Percentiles rank a stretch among this genome's conserved stretches.
Evolutionary conservation across 768 basidiomycete genomes (phyloP).

Genomic region (Amanita thiersii): DNA sequence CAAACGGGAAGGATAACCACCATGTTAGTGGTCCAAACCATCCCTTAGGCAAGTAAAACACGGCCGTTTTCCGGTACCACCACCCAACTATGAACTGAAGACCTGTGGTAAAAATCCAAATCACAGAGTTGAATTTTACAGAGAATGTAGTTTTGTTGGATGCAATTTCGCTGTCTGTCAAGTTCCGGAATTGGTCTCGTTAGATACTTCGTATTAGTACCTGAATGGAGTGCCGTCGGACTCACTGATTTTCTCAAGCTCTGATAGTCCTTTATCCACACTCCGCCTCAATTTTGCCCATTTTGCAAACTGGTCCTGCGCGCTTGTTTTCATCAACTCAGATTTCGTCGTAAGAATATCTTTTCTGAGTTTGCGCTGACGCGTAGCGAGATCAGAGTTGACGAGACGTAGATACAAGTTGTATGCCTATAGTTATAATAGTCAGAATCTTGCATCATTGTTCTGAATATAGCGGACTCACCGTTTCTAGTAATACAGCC

Average conservation of each 20-base stretch:
- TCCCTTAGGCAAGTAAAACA: constrained; percentile 86
- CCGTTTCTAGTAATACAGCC: constrained; percentile 72
- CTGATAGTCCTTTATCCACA: constrained; percentile 86
- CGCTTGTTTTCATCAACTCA: constrained; percentile 83
- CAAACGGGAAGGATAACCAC: constrained; percentile 87
- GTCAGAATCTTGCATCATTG: neutral
- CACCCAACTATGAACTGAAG: constrained; percentile 78
- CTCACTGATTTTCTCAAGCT: constrained; percentile 90
- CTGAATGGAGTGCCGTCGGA: constrained; percentile 12
- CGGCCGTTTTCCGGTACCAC: constrained; percentile 86
- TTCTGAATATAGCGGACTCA: constrained; percentile 30
- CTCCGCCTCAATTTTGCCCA: constrained; percentile 92
- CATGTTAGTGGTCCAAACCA: constrained; percentile 89
- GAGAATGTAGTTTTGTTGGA: constrained; percentile 55
- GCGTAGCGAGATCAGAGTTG: constrained; percentile 41
- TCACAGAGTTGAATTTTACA: constrained; percentile 57
- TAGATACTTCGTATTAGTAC: neutral
- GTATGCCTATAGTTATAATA: constrained; percentile 70
- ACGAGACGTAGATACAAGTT: constrained; percentile 60
- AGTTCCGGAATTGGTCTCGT: neutral
- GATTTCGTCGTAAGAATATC: constrained; percentile 76
- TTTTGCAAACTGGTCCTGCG: constrained; percentile 97
- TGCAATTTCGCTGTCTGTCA: constrained; percentile 59
- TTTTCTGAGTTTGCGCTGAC: constrained; percentile 67
- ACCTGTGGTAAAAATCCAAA: constrained; percentile 88